phyloP scores from a whole-genome alignment of 2,329 filamentous ascomycete genomes.

The Graphiopsis chlorocephala region DNA sequence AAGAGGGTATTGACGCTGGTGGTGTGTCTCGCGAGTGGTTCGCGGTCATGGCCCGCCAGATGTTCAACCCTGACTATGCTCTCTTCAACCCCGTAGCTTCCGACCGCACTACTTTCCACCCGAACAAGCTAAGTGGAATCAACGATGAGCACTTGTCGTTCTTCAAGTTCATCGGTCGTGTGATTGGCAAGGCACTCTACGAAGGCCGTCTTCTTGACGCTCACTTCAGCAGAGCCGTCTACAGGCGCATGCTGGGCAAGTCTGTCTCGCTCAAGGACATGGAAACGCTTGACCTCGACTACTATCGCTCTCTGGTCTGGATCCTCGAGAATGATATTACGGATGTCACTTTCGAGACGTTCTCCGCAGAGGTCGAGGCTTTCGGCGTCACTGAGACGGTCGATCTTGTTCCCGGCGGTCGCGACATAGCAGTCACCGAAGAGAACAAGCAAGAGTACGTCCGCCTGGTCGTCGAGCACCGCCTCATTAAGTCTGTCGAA shows the following conservation, averaged over 20 bases:
- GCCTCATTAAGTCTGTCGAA: conserved; percentile 84
- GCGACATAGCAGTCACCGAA: conserved; percentile 89
- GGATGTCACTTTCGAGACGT: conserved; percentile 94
- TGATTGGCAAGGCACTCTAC: conserved; percentile 97
- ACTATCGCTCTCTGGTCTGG: conserved; percentile 98
- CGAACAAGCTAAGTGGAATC: conserved; percentile 88
- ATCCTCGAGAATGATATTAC: conserved; percentile 99
- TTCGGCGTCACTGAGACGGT: conserved; percentile 87
- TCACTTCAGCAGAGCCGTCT: conserved; percentile 97
- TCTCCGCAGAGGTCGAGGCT: conserved; percentile 88
- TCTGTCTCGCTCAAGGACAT: conserved; percentile 97
- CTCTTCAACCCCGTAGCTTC: conserved; percentile 95
- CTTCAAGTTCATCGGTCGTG: conserved; percentile 98
- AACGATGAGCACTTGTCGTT: conserved; percentile 95
- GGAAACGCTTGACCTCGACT: conserved; percentile 97
- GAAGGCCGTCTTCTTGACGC: conserved; percentile 94
- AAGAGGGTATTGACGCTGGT: conserved; percentile 96
- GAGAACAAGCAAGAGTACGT: conserved; percentile 99
- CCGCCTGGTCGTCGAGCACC: conserved; percentile 89
- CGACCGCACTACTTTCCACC: conserved; percentile 97
- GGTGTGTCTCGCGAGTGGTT: conserved; percentile 99
- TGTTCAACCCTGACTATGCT: conserved; percentile 98
- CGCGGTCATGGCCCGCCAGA: conserved; percentile 91
- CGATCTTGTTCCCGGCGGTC: conserved; percentile 82
- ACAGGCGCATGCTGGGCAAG: conserved; percentile 95